These are phyloP conservation scores for Cyberlindnera suaveolens DNA, from an alignment of 805 yeast genomes.

Conservation along the genomic window DNA sequence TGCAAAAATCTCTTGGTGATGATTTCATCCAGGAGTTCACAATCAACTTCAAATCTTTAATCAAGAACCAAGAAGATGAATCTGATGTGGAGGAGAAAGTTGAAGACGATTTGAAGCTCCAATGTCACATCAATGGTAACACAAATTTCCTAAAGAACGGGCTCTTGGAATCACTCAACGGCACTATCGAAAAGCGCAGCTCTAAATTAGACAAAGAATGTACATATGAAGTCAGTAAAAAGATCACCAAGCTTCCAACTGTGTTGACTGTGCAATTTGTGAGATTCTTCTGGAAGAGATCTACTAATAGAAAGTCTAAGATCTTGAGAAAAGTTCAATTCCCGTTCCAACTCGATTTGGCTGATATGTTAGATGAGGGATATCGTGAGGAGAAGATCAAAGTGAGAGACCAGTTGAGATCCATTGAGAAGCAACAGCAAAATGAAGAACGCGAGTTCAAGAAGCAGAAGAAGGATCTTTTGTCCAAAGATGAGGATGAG, in stretches of 20 bases:
- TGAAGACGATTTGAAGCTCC: constrained; percentile 64
- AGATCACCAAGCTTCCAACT: constrained; percentile 77
- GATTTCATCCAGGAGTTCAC: constrained; percentile 52
- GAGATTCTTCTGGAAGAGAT: constrained; percentile 94
- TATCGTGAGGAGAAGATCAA: constrained; percentile 60
- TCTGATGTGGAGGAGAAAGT: constrained; percentile 43
- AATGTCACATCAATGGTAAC: constrained; percentile 80
- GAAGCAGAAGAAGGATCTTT: constrained; percentile 40
- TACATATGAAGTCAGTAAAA: constrained; percentile 50
- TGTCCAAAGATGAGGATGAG: constrained; percentile 48
- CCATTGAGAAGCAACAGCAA: constrained; percentile 64
- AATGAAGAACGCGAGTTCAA: constrained; percentile 69
- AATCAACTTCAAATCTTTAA: constrained; percentile 54
- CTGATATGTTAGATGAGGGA: constrained; percentile 79
- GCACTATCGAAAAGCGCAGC: constrained; percentile 71
- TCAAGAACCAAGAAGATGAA: constrained; percentile 53
- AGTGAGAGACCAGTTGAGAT: constrained; percentile 71
- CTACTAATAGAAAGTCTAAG: constrained; percentile 84
- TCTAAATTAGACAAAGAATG: constrained; percentile 66
- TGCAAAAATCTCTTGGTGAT: constrained; percentile 44
- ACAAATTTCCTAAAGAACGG: constrained; percentile 91
- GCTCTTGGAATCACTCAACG: constrained; percentile 63
- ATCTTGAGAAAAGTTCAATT: constrained; percentile 90
- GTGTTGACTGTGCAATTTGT: constrained; percentile 87
- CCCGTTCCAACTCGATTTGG: constrained; percentile 86